Evolutionary conservation across 2,329 filamentous ascomycete species (phyloP), one percentile per base, ranked within the genome.

Genomic region (Stachybotrys elegans): DNA sequence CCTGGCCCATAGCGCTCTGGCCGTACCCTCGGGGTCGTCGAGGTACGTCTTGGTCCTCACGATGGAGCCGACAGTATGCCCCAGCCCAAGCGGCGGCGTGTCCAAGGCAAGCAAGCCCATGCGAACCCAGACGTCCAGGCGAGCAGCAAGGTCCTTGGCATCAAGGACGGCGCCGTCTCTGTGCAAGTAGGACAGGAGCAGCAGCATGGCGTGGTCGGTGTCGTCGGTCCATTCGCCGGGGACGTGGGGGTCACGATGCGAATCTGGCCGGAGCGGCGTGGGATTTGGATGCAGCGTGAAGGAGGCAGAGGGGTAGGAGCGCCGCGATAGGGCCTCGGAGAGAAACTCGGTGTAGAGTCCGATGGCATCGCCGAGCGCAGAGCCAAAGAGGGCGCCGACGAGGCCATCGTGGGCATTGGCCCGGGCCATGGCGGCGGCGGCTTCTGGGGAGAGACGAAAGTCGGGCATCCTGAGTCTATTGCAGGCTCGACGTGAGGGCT

Each of bases 331-430:
- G 4, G 57, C 42, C 32, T 61, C 62, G 2, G 69, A 64, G 21
- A 76, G 57, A 45, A 76, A 76, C 47, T 77, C 73, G 7, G 75
- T 78, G 54, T 78, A 78, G 6, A 79, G 53, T 3, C 74, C 74
- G 45, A 78, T 72, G 17, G 73, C 69, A 51, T 78, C 75, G 22
- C 75, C 75, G 7, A 79, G 59, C 4, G 74, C 74, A 17, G 72
- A 75, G 20, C 72, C 75, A 43, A 77, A 55, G 22, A 77, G 59
- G 37, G 65, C 64, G 37, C 73, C 74, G 22, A 66, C 56, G 35
- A 74, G 62, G 46, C 60, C 61, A 48, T 69, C 66, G 40, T 62
- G 61, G 27, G 63, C 45, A 14, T 51, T 43, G n/a, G 50, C 48
- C 27, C 20, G 48, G 21, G 45, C 52, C 36, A 62, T 17, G 7